Conservation (phyloP, 108 stramenopile genomes). For the Poteriospumella lacustris region DNA sequence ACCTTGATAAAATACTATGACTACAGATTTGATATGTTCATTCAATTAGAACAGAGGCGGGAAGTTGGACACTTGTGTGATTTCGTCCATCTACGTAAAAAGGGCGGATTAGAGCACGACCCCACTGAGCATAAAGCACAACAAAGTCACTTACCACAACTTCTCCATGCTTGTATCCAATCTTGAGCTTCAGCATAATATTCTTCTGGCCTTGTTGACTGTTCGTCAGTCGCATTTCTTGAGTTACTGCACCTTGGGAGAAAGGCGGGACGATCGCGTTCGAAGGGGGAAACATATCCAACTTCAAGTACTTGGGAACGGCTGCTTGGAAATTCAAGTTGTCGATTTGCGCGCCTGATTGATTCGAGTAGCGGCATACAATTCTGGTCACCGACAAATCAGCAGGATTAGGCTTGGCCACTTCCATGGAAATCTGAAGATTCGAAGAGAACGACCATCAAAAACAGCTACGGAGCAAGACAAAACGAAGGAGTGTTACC, state of each 20-base stretch:
- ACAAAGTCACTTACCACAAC: slow-evolving; percentile 49
- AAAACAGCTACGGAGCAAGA: neutral
- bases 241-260: slow-evolving; percentile 69
- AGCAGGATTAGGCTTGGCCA: neutral
- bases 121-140: neutral
- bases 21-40: too few relatives aligned
- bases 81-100: neutral
- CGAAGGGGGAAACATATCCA: slow-evolving; percentile 89
- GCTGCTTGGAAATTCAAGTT: slow-evolving; percentile 83
- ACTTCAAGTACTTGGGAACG: slow-evolving; percentile 91
- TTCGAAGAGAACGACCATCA: neutral
- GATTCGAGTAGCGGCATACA: neutral
- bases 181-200: slow-evolving; percentile 89
- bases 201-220: slow-evolving; percentile 82
- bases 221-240: slow-evolving; percentile 80
- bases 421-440: neutral
- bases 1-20: too few relatives aligned
- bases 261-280: slow-evolving; percentile 70
- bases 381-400: neutral
- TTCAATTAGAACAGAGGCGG: slow-evolving; percentile 4
- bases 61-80: slow-evolving; percentile 7
- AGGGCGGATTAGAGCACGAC: neutral
- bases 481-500: neutral
- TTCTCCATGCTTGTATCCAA: slow-evolving; percentile 71
- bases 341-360: neutral